phyloP scores from a whole-genome alignment of 2,329 filamentous ascomycete species.

The Aspergillus fumigatiaffinis region DNA sequence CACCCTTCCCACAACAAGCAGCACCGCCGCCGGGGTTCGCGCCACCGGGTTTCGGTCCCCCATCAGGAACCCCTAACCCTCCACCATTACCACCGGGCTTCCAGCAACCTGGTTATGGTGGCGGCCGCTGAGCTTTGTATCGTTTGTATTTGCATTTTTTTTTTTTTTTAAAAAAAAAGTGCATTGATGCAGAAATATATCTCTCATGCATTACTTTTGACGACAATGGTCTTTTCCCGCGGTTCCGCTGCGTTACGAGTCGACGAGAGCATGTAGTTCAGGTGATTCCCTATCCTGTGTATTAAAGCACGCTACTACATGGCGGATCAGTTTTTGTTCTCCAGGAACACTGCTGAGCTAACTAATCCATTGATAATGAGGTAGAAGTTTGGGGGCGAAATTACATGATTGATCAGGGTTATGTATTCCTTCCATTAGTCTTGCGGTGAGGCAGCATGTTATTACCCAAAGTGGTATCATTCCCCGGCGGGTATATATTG shows the following conservation, averaged over 20 bases:
- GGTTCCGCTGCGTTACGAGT: conserved; percentile 5
- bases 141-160: not conserved
- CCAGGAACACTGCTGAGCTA: not conserved
- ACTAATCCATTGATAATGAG: not conserved
- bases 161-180: no score
- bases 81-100: conserved; percentile 42
- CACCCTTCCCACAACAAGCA: conserved; percentile 33
- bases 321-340: not conserved
- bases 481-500: not conserved
- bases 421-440: not conserved
- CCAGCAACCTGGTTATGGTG: conserved; percentile 37
- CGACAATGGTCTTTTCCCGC: not conserved
- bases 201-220: not conserved
- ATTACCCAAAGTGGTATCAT: not conserved
- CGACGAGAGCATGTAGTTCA: conserved; percentile 5
- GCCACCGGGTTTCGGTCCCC: conserved; percentile 46
- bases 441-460: not conserved
- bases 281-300: not conserved
- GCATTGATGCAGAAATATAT: not conserved
- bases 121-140: conserved; percentile 28
- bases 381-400: not conserved
- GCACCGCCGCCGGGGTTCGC: conserved; percentile 50
- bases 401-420: not conserved
- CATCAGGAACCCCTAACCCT: conserved; percentile 23
- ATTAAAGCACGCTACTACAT: not conserved